Evolutionary conservation across 345 rosid species (phyloP), one percentile per base, ranked within the genome.

Genomic region (Brassica incana): DNA sequence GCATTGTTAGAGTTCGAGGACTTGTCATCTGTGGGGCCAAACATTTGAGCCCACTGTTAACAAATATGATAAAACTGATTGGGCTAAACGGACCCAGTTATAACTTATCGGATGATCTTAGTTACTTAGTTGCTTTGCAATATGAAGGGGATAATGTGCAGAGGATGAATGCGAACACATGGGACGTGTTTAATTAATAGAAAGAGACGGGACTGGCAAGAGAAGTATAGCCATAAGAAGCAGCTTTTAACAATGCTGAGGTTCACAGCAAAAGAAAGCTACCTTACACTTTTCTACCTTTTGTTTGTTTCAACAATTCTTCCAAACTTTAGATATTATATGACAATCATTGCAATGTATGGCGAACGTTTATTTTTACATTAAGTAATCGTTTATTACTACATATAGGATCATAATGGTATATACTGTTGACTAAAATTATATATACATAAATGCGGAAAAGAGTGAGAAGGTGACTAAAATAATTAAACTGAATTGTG

Each of bases 231-330:
- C 92, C 92, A 74, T 77, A 82, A 32, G 84, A 83, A 78, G 71
- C 38, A 65, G 67, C 86, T 87, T 87, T 87, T 85, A 48, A 48
- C 71, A 85, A 76, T 77, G 75, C n/a, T n/a, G n/a, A n/a, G n/a
- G n/a, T n/a, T n/a, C n/a, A n/a, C n/a, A n/a, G n/a, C 59, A 60
- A 83, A 85, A 78, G 90, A 82, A 78, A 83, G 86, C 83, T 78
- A 84, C 80, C 3, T 77, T 82, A 73, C 86, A 72, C 52, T 77
- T 70, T 48, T 45, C 38, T 4, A 14, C 32, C 32, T 72, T 65
- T 78, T 71, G 72, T 71, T 58, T 78, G 20, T 18, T 71, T 65
- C 77, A 54, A 70, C 23, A 65, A 15, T 52, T 78, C 32, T 59
- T 77, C 65, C 71, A 71, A 33, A 62, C 25, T 35, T 63, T 77